phyloP scores from a whole-genome alignment of 208 protist species.

The Leishmania mexicana region DNA sequence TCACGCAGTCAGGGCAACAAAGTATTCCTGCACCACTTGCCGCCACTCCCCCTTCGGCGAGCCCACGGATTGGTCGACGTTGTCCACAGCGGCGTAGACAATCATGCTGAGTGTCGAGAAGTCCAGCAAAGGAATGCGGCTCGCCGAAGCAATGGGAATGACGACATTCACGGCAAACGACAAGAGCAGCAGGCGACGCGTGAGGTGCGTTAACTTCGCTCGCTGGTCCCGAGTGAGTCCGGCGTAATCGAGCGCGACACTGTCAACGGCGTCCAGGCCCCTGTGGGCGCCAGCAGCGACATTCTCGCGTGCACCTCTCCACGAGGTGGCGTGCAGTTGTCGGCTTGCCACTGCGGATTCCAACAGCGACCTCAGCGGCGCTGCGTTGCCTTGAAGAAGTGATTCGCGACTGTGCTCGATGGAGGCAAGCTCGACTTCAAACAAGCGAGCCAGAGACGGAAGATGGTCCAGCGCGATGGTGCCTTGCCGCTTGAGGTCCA shows the following conservation, averaged over 20 bases:
- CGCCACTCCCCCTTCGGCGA: constrained; percentile 43
- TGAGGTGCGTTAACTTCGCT: constrained; percentile 7
- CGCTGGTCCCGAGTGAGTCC: not conserved
- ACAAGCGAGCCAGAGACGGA: constrained; percentile 42
- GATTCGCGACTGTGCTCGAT: constrained; percentile 22
- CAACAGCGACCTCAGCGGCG: constrained; percentile 12
- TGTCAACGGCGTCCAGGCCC: too few species aligned
- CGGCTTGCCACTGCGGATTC: constrained; percentile 11
- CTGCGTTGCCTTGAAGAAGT: constrained; percentile 3
- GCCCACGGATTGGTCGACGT: constrained; percentile 8
- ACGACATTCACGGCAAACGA: constrained; percentile 68
- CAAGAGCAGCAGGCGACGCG: constrained; percentile 38
- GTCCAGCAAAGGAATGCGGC: constrained; percentile 54
- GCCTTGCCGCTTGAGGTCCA: constrained; percentile 59
- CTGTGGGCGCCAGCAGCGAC: not conserved
- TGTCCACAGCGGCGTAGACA: constrained; percentile 52
- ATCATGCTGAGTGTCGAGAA: constrained; percentile 66
- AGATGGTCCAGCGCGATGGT: constrained; percentile 36
- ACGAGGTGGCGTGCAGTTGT: constrained; percentile 10
- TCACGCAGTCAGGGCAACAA: constrained; percentile 35
- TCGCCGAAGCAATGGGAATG: constrained; percentile 48
- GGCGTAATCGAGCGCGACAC: constrained; percentile 5
- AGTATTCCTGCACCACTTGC: constrained; percentile 50
- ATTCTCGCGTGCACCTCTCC: not conserved
- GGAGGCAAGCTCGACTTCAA: constrained; percentile 49